A percentile compares a stretch with the other conserved stretches of the same genome.
phyloP scores from a whole-genome alignment of 148 eudicot species.

The Spergularia bocconei region DNA sequence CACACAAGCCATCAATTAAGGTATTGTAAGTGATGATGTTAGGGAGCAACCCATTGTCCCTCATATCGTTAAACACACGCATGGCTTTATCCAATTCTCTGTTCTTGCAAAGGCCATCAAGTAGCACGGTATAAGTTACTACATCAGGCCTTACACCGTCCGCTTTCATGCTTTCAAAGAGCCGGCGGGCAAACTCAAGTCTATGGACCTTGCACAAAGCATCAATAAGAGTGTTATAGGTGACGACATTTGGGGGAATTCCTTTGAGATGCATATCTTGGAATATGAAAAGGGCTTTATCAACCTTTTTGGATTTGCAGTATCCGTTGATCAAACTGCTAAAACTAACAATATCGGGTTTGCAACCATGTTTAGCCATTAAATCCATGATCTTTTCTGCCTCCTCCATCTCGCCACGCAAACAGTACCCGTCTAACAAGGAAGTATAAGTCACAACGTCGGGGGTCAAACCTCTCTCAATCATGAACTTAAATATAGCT shows the following conservation, averaged over 20 bases:
- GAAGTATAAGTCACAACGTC: background rate
- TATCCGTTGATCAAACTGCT: conserved; percentile 4
- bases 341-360: too few relatives aligned
- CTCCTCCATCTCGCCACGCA: conserved; percentile 12
- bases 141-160: conserved; percentile 10
- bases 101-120: background rate
- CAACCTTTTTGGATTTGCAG: conserved; percentile 14
- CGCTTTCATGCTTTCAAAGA: background rate
- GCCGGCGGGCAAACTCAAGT: background rate
- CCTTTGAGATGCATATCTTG: conserved; percentile 4
- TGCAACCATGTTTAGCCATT: too few relatives aligned
- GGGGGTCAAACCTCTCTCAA: conserved; percentile 1
- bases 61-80: background rate
- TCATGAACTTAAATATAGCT: background rate
- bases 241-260: background rate
- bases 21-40: background rate
- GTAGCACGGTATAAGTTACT: background rate
- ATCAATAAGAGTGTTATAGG: conserved; percentile 16
- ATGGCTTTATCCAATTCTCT: background rate
- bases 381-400: background rate
- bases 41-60: background rate
- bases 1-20: background rate
- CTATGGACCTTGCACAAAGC: conserved; percentile 7
- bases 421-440: conserved; percentile 8
- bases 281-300: conserved; percentile 9